These are phyloP conservation scores for Hygrophoropsis aurantiaca DNA, from an alignment of 768 basidiomycete species.

Conservation along the genomic window DNA sequence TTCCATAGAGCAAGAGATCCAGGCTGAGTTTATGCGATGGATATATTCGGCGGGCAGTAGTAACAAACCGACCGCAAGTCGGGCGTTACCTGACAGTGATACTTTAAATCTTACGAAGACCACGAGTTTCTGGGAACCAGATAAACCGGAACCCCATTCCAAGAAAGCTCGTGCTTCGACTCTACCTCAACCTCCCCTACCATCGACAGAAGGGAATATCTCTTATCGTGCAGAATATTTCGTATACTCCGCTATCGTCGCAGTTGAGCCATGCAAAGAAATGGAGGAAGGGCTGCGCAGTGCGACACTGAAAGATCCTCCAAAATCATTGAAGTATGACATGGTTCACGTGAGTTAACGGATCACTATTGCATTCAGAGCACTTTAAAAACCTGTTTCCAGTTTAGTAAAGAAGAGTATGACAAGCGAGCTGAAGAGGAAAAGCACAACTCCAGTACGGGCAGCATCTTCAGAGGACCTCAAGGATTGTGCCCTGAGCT, in stretches of 20 bases:
- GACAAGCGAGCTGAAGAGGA: slow-evolving; percentile 69
- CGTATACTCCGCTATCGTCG: slow-evolving; percentile 34
- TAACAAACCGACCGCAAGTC: no score
- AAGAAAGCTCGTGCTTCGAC: no score
- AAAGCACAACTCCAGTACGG: slow-evolving; percentile 50
- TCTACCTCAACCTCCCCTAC: no score
- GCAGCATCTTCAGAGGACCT: slow-evolving; percentile 62
- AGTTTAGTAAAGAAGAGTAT: slow-evolving; percentile 78
- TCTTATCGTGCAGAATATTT: slow-evolving; percentile 2
- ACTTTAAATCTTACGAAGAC: not conserved
- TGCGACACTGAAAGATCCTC: slow-evolving; percentile 90
- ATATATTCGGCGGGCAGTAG: no score
- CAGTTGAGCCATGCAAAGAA: slow-evolving; percentile 58
- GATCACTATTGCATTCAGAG: not conserved
- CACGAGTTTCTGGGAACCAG: not conserved
- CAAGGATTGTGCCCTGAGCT: slow-evolving; percentile 80
- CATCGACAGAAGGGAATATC: no score
- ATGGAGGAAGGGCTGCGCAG: slow-evolving; percentile 67
- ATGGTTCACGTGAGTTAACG: slow-evolving; percentile 69
- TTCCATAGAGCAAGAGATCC: no score
- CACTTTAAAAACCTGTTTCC: not conserved
- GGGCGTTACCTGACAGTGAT: not conserved
- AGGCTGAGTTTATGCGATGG: no score
- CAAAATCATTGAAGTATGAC: slow-evolving; percentile 66
- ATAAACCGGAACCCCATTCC: no score